Evolutionary conservation across 2,329 filamentous ascomycete genomes (phyloP).

Genomic region (Verticillium zaregamsianum): DNA sequence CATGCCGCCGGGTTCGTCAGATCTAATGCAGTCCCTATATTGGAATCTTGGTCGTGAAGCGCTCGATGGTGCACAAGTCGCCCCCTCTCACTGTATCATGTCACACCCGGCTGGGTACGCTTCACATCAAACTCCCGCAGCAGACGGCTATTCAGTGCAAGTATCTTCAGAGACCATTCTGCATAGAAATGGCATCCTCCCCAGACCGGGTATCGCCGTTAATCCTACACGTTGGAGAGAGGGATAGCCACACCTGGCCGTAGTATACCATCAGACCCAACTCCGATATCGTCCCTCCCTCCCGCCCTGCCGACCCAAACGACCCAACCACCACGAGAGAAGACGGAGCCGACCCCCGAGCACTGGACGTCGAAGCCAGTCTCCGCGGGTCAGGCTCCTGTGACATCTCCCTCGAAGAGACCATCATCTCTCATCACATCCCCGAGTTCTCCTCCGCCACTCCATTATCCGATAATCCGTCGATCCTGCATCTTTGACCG

Average conservation of each 20-base stretch:
- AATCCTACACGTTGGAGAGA: conserved; percentile 2
- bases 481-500: background rate
- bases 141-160: background rate
- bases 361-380: background rate
- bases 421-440: background rate
- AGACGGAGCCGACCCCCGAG: background rate
- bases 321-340: background rate
- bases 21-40: background rate
- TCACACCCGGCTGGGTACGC: no score
- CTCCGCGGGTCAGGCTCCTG: background rate
- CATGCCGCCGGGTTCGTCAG: background rate
- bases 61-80: no score
- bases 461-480: background rate
- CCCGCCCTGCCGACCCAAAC: background rate
- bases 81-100: no score
- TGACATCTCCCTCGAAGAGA: background rate
- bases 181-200: background rate
- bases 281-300: background rate
- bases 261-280: background rate
- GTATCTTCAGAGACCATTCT: background rate
- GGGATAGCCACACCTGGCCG: background rate
- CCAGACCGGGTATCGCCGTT: conserved; percentile 2
- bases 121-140: no score
- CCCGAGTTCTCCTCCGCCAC: background rate
- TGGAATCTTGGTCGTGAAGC: no score